These are phyloP conservation scores for Metarhizium rileyi DNA, from an alignment of 2,329 filamentous ascomycete genomes.

Conservation along the genomic window DNA sequence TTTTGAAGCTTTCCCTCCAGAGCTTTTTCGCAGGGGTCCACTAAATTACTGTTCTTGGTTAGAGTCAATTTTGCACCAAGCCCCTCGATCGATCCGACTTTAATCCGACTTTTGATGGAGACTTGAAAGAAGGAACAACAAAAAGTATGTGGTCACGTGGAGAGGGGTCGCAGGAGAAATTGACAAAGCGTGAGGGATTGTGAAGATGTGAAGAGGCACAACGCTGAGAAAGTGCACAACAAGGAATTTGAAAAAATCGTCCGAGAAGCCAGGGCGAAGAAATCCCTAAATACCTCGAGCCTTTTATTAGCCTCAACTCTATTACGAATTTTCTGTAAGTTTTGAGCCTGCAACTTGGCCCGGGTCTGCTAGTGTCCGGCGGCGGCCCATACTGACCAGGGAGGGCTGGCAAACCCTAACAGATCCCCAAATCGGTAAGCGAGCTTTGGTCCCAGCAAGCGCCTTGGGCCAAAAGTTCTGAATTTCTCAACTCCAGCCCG, in stretches of 20 bases:
- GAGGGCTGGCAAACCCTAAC: conserved; percentile 34
- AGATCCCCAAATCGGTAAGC: conserved; percentile 31
- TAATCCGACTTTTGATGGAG: conserved; percentile 6
- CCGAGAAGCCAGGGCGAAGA: too few relatives aligned
- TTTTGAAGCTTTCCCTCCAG: conserved; percentile 24
- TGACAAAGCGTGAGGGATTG: too few relatives aligned
- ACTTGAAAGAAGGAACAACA: not conserved
- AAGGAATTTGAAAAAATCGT: too few relatives aligned
- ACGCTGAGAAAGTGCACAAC: too few relatives aligned
- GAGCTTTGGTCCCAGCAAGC: conserved; percentile 28
- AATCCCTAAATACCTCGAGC: too few relatives aligned
- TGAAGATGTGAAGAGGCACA: too few relatives aligned
- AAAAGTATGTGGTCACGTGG: not conserved
- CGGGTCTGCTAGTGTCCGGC: not conserved
- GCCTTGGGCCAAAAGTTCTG: conserved; percentile 36
- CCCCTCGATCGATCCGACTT: conserved; percentile 7
- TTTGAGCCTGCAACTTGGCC: not conserved
- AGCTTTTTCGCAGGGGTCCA: conserved; percentile 12
- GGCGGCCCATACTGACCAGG: not conserved
- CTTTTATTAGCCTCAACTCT: not conserved
- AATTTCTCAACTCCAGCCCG: conserved; percentile 37
- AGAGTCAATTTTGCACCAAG: not conserved
- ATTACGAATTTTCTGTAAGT: not conserved
- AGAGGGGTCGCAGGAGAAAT: too few relatives aligned
- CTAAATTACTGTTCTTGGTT: conserved; percentile 9